phyloP scores from a whole-genome alignment of 495 filamentous ascomycete genomes.

The Staphylotrichum tortipilum region DNA sequence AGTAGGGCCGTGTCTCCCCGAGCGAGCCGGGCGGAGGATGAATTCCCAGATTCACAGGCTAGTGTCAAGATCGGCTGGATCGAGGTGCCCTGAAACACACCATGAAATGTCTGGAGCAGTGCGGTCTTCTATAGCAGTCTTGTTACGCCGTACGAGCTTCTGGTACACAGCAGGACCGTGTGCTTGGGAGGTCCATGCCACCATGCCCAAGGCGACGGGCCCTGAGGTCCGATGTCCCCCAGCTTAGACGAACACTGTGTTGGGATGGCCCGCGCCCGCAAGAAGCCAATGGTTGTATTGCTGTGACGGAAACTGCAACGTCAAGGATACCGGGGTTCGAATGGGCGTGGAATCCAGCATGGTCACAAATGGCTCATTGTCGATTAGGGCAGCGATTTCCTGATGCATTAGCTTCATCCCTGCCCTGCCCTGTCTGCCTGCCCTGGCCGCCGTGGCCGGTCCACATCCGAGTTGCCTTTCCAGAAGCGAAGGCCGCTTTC shows the following conservation, averaged over 20 bases:
- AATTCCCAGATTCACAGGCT: background rate
- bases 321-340: conserved; percentile 3
- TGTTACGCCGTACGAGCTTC: background rate
- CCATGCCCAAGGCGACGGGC: background rate
- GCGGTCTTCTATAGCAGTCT: background rate
- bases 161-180: background rate
- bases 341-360: background rate
- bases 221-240: background rate
- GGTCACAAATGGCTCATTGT: conserved; percentile 13
- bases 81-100: conserved; percentile 2
- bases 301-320: background rate
- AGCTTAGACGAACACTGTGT: background rate
- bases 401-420: background rate
- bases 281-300: background rate
- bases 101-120: background rate
- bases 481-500: conserved; percentile 1
- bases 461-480: conserved; percentile 4
- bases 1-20: background rate
- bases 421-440: too few species aligned
- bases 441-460: too few species aligned
- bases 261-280: background rate
- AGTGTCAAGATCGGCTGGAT: background rate
- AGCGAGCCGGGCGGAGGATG: background rate
- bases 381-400: background rate
- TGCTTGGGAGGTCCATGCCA: background rate